A percentile compares a stretch with the other conserved stretches of the same genome.
These are phyloP conservation scores for Talaromyces atroroseus DNA, from an alignment of 2,329 filamentous ascomycete genomes.

Conservation along the genomic window DNA sequence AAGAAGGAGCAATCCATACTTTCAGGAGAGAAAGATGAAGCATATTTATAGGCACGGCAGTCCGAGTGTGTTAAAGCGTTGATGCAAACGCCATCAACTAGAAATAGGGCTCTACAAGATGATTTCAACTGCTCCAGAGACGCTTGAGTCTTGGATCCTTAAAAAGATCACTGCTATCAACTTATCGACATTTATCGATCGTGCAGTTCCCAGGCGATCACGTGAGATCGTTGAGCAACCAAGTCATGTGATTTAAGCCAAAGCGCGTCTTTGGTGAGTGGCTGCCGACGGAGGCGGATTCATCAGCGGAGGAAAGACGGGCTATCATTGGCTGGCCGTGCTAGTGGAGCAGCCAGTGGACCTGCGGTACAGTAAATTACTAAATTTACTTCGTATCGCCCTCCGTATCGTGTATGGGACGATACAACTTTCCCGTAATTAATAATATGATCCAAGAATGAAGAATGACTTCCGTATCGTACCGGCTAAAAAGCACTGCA, in stretches of 20 bases:
- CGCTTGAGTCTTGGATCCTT: too few species aligned
- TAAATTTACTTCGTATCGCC: too few species aligned
- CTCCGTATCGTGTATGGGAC: too few species aligned
- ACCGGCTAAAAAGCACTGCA: slow-evolving; percentile 12
- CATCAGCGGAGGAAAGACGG: not conserved
- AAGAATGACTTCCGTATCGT: not conserved
- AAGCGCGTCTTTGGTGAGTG: not conserved
- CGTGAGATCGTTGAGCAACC: not conserved
- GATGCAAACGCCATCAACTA: too few species aligned
- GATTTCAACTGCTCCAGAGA: too few species aligned
- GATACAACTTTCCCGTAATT: too few species aligned
- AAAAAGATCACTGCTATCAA: not conserved
- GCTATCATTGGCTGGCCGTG: not conserved
- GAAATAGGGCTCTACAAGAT: too few species aligned
- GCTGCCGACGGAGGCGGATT: not conserved
- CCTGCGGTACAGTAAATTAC: not conserved
- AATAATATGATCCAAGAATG: not conserved
- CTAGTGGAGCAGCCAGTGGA: not conserved
- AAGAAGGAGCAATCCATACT: too few species aligned
- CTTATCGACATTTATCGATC: not conserved
- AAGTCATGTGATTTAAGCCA: not conserved
- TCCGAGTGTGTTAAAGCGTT: too few species aligned
- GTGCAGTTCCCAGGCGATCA: not conserved
- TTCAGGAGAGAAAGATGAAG: too few species aligned
- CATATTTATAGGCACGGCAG: too few species aligned